phyloP scores from a whole-genome alignment of 2,329 filamentous ascomycete genomes.

The Phaeosphaeria sp. region DNA sequence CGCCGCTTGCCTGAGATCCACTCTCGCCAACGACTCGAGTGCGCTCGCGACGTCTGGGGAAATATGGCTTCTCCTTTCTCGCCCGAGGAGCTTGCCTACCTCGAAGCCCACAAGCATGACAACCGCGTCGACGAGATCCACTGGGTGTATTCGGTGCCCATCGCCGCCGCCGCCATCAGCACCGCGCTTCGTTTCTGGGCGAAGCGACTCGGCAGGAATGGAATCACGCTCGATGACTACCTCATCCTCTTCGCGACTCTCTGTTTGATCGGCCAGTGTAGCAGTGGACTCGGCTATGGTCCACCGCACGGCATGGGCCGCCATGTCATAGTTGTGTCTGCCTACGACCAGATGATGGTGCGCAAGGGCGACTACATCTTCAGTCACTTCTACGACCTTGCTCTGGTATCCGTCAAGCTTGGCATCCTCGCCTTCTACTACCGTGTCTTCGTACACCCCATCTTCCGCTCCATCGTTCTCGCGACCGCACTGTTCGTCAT shows the following conservation, averaged over 20 bases:
- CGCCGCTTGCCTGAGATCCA: conserved; percentile 7
- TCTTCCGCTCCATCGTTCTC: conserved; percentile 38
- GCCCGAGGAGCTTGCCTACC: conserved; percentile 36
- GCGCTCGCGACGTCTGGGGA: conserved; percentile 4
- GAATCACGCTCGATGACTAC: conserved; percentile 43
- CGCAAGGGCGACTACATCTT: conserved; percentile 45
- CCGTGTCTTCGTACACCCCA: conserved; percentile 38
- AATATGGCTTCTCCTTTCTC: conserved; percentile 34
- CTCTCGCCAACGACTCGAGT: conserved; percentile 3
- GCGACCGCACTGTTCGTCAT: conserved; percentile 37
- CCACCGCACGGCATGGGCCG: conserved; percentile 43
- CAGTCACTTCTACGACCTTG: conserved; percentile 45
- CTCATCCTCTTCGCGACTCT: conserved; percentile 39
- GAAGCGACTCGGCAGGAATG: conserved; percentile 38
- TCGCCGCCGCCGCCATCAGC: conserved; percentile 32
- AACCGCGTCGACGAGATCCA: conserved; percentile 37
- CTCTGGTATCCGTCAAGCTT: conserved; percentile 40
- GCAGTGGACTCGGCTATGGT: conserved; percentile 36
- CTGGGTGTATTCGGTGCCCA: conserved; percentile 42
- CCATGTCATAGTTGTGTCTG: conserved; percentile 38
- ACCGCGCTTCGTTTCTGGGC: conserved; percentile 38
- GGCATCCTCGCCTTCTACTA: conserved; percentile 45
- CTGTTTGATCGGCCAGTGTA: conserved; percentile 40
- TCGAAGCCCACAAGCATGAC: conserved; percentile 36
- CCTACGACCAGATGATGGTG: conserved; percentile 37